Percentiles rank a stretch among this genome's conserved stretches.
These are phyloP conservation scores for Boletus reticulatus DNA, from an alignment of 768 basidiomycete species.

Conservation along the genomic window DNA sequence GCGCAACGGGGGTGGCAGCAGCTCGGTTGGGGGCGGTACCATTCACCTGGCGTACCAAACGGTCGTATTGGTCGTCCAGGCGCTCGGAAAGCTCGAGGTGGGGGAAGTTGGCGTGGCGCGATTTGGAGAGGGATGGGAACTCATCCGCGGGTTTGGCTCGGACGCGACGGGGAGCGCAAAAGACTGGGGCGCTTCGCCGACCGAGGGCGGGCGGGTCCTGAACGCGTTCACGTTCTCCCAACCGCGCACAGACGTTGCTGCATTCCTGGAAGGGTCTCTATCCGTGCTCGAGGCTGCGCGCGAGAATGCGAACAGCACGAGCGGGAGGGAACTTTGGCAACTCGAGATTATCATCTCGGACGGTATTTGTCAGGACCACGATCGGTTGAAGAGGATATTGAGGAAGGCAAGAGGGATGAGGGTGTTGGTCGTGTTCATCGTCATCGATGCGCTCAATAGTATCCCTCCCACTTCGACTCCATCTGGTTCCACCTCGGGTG, in stretches of 20 bases:
- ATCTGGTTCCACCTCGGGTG: conserved; percentile 8
- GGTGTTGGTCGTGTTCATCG: conserved; percentile 95
- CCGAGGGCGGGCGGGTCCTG: conserved; percentile 49
- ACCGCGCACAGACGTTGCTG: conserved; percentile 81
- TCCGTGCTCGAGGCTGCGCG: conserved; percentile 73
- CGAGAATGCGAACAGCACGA: conserved; percentile 56
- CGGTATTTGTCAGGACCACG: conserved; percentile 97
- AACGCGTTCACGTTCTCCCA: conserved; percentile 88
- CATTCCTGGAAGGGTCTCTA: conserved; percentile 78
- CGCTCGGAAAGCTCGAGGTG: conserved; percentile 87
- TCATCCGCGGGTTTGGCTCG: conserved; percentile 86
- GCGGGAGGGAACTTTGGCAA: conserved; percentile 89
- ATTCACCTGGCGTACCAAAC: conserved; percentile 94
- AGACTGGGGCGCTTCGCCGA: conserved; percentile 30
- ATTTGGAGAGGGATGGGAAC: conserved; percentile 86
- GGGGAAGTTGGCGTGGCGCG: conserved; percentile 92
- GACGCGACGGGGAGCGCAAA: conserved; percentile 71
- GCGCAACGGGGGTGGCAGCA: conserved; percentile 33
- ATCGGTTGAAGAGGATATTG: conserved; percentile 72
- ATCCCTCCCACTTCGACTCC: conserved; percentile 24
- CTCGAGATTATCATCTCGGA: conserved; percentile 98
- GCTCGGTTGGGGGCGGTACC: conserved; percentile 12
- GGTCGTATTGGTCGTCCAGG: conserved; percentile 86
- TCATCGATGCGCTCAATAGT: conserved; percentile 84
- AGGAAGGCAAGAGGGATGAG: conserved; percentile 85